Base-by-base conservation (phyloP, 257 asterid species). In the Misopates orontium region DNA sequence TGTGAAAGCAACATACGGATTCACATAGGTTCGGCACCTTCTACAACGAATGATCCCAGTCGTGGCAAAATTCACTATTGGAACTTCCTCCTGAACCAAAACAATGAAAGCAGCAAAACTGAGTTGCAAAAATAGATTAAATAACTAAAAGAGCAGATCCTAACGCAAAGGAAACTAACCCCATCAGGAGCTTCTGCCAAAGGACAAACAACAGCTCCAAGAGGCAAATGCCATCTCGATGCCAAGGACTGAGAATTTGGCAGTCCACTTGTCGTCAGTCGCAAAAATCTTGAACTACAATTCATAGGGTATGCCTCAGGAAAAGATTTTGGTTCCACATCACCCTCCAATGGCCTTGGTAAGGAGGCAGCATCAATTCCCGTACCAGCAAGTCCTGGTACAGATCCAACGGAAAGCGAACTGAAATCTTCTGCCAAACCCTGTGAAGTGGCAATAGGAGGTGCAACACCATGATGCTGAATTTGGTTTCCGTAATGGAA, bases 271-370 rank as follows among this genome's bases (percentile, higher is more conserved):
- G 96, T 91, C 14, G 95, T 84, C 36, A 91, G 73, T 65, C 91
- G 84, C 48, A 88, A 45, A 69, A 76, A 85, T 71, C 89, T 86
- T 57, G 96, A 76, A 71, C 72, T 71, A 60, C 97, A 93, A 75
- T 89, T 93, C 86, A 83, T 66, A 51, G 95, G 96, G 74, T 82
- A 89, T 83, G 78, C 79, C 72, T 81, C 86, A 24, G 94, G 75
- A 21, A 83, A 77, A 62, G 73, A 13, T 58, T 77, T 76, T 32
- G 83, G 88, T 62, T 79, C 89, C 64, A 89, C 79, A 65, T 85
- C 96, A 64, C 96, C 97, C 60, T 84, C 95, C 84, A 89, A 73
- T 62, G 98, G 96, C 88, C 98, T 87, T 31, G 97, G 97, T 69
- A 89, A 82, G 71, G 85, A 78, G 60, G 86, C 81, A 53, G 77